Evolutionary conservation across 2,329 filamentous ascomycete genomes (phyloP).

Genomic region (Sclerotinia minor): DNA sequence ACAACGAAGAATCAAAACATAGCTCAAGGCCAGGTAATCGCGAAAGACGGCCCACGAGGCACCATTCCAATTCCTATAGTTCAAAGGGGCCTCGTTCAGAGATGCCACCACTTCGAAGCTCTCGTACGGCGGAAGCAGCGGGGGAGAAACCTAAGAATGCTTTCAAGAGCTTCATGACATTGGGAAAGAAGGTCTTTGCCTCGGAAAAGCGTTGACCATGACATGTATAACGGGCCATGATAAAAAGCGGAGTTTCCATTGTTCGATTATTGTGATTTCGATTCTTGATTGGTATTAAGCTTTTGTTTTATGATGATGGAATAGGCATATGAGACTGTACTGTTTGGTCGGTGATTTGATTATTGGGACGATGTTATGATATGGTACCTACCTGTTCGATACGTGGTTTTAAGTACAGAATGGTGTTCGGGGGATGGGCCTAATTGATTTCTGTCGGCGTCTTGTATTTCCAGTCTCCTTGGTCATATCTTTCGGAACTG

Average conservation of each 20-base stretch:
- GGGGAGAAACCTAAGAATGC: conserved; percentile 24
- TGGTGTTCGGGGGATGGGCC: conserved; percentile 5
- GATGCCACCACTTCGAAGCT: background rate
- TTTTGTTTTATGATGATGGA: conserved; percentile 22
- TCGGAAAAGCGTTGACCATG: conserved; percentile 7
- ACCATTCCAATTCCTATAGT: conserved; percentile 15
- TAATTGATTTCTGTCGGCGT: conserved; percentile 8
- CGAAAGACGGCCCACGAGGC: conserved; percentile 17
- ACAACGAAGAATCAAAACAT: conserved; percentile 10
- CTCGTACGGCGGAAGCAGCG: conserved; percentile 4
- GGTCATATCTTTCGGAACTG: conserved; percentile 1
- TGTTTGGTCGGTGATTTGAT: conserved; percentile 6
- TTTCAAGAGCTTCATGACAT: conserved; percentile 21
- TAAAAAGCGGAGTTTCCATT: conserved; percentile 11
- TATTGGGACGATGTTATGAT: conserved; percentile 15
- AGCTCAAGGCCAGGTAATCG: conserved; percentile 6
- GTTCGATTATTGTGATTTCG: conserved; percentile 11
- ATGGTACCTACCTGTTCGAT: conserved; percentile 11
- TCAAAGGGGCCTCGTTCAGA: conserved; percentile 18
- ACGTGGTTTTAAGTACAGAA: conserved; percentile 8
- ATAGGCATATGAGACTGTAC: background rate
- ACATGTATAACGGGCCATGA: conserved; percentile 18
- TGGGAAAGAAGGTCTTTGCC: conserved; percentile 27
- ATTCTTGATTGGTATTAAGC: conserved; percentile 23
- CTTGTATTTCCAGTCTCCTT: conserved; percentile 21